phyloP scores from a whole-genome alignment of 2,329 filamentous ascomycete genomes.

The Emergomyces africanus region DNA sequence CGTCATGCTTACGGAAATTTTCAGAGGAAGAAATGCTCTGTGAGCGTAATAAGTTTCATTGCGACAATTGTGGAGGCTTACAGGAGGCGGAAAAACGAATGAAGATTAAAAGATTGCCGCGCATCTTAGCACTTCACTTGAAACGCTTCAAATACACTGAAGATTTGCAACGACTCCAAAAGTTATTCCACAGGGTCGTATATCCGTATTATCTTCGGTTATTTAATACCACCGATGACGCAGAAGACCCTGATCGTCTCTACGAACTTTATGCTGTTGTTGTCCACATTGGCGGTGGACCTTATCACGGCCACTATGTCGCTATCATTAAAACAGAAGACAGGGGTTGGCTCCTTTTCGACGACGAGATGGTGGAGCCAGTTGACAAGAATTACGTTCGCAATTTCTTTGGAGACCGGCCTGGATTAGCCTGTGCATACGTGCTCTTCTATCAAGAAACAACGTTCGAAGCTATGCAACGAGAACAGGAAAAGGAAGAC shows the following conservation, averaged over 20 bases:
- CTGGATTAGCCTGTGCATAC: constrained; percentile 85
- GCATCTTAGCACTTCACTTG: constrained; percentile 80
- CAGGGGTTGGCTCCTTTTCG: constrained; percentile 88
- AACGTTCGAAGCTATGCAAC: constrained; percentile 52
- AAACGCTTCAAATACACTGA: constrained; percentile 99
- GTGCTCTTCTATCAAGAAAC: constrained; percentile 97
- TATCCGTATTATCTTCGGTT: constrained; percentile 94
- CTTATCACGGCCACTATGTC: constrained; percentile 95
- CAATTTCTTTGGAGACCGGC: constrained; percentile 93
- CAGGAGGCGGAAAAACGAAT: constrained; percentile 98
- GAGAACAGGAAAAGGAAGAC: constrained; percentile 74
- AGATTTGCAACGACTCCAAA: constrained; percentile 83
- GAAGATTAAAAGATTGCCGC: constrained; percentile 94
- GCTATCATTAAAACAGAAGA: constrained; percentile 97
- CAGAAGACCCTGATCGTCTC: constrained; percentile 79
- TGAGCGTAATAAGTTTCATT: constrained; percentile 97
- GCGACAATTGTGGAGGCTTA: constrained; percentile 88
- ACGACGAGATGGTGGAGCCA: constrained; percentile 97
- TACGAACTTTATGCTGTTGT: constrained; percentile 97
- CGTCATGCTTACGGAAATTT: constrained; percentile 87
- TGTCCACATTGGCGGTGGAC: constrained; percentile 91
- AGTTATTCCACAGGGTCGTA: constrained; percentile 91
- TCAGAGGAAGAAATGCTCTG: constrained; percentile 98
- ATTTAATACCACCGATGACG: constrained; percentile 95
- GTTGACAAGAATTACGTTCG: constrained; percentile 93